Evolutionary conservation across 768 basidiomycete species (phyloP).

Genomic region (Suillus subalutaceus): DNA sequence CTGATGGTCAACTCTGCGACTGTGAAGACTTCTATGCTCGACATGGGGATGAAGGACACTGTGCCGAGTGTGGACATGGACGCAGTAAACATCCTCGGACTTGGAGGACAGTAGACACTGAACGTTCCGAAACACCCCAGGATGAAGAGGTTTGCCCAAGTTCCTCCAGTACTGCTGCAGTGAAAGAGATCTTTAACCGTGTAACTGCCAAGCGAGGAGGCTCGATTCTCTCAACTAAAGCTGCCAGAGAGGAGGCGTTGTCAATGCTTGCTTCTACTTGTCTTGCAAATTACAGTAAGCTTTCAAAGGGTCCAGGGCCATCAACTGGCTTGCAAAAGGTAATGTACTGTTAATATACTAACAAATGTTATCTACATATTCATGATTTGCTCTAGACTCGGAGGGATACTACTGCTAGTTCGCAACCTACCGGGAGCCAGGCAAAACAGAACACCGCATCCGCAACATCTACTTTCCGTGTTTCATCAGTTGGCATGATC

Average conservation of each 20-base stretch:
- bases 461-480: no score
- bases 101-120: neutral
- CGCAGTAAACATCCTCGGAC: neutral
- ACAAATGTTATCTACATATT: neutral
- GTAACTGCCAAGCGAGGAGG: neutral
- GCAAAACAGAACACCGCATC: neutral
- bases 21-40: neutral
- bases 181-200: neutral
- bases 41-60: no score
- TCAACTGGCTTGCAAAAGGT: neutral
- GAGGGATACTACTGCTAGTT: neutral
- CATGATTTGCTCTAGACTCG: neutral
- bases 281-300: neutral
- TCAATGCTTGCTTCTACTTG: neutral
- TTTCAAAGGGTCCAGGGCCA: neutral
- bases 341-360: neutral
- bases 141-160: neutral
- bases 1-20: neutral
- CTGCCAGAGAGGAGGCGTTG: neutral
- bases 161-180: neutral
- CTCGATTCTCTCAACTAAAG: neutral
- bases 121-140: neutral
- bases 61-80: neutral
- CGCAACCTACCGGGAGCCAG: neutral
- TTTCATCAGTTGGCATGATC: no score